A percentile compares a stretch with the other conserved stretches of the same genome.
Evolutionary conservation across 2,329 filamentous ascomycete genomes (phyloP).

Genomic region (Ceratocystis cacaofunesta): DNA sequence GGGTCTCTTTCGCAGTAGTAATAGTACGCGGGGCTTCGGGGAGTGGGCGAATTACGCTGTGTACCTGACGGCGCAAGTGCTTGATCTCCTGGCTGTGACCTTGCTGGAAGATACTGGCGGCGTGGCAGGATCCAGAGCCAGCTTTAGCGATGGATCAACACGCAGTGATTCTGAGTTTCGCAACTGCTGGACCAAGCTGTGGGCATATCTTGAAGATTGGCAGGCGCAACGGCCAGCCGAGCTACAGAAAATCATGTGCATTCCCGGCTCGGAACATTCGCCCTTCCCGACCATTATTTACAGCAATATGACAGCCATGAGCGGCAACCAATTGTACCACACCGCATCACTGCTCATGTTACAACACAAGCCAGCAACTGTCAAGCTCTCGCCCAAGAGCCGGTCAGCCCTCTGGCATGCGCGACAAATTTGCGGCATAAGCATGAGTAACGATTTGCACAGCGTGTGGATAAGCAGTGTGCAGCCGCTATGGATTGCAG

Average conservation of each 20-base stretch:
- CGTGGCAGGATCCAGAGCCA: conserved; percentile 4
- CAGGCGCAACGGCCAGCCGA: conserved; percentile 26
- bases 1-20: conserved; percentile 24
- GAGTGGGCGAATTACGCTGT: conserved; percentile 38
- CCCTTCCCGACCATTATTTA: conserved; percentile 37
- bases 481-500: conserved; percentile 40
- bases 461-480: conserved; percentile 40
- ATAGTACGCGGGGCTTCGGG: conserved; percentile 25
- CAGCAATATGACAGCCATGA: conserved; percentile 36
- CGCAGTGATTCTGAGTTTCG: conserved; percentile 21
- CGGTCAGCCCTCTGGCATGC: conserved; percentile 36
- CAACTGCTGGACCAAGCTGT: conserved; percentile 27
- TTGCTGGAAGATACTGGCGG: conserved; percentile 17
- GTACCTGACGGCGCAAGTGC: conserved; percentile 32
- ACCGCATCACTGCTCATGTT: conserved; percentile 38
- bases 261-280: conserved; percentile 29
- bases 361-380: conserved; percentile 29
- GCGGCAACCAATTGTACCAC: conserved; percentile 40
- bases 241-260: conserved; percentile 25
- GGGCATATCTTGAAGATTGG: conserved; percentile 29
- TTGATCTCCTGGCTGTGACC: conserved; percentile 26
- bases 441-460: conserved; percentile 36
- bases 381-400: conserved; percentile 28
- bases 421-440: conserved; percentile 37
- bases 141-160: conserved; percentile 11